These are phyloP conservation scores for Dentipellis sp. DNA, from an alignment of 768 basidiomycete genomes.

Conservation along the genomic window DNA sequence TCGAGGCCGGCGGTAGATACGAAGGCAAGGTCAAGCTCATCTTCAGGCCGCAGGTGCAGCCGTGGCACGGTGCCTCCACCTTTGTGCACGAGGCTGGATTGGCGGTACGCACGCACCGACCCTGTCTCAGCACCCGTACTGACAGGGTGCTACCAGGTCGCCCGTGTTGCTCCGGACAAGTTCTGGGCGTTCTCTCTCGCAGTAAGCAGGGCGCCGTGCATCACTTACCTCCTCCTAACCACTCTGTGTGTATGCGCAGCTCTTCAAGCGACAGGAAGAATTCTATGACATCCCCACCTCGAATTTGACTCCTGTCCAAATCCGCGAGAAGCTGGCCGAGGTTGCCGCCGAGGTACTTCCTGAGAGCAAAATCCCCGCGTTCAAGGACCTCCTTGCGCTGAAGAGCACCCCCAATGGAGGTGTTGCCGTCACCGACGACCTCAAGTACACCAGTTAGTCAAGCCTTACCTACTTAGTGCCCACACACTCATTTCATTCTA, in stretches of 20 bases:
- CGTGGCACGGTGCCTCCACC: slow-evolving; percentile 74
- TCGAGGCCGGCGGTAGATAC: slow-evolving; percentile 53
- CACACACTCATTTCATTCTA: background rate
- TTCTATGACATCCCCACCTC: slow-evolving; percentile 74
- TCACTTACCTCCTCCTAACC: background rate
- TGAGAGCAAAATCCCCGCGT: slow-evolving; percentile 35
- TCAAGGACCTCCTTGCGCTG: slow-evolving; percentile 54
- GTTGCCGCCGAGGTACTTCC: slow-evolving; percentile 44
- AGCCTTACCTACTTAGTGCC: background rate
- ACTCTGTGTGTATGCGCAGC: slow-evolving; percentile 28
- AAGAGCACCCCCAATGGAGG: slow-evolving; percentile 71
- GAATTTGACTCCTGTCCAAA: slow-evolving; percentile 55
- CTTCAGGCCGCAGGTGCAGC: slow-evolving; percentile 63
- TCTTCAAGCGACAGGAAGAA: slow-evolving; percentile 68
- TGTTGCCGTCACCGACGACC: slow-evolving; percentile 69
- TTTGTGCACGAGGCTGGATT: slow-evolving; percentile 76
- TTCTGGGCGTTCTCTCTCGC: slow-evolving; percentile 74
- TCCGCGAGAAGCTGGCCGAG: slow-evolving; percentile 62
- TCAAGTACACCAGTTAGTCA: slow-evolving; percentile 80
- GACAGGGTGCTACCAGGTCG: slow-evolving; percentile 35
- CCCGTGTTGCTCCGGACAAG: slow-evolving; percentile 58
- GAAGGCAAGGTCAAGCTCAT: slow-evolving; percentile 66
- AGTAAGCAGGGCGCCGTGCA: slow-evolving; percentile 27
- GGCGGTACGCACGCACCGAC: slow-evolving; percentile 40
- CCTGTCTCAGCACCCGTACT: background rate